Evolutionary conservation across 257 asterid genomes (phyloP), one percentile per base, ranked within the genome.

Genomic region (Perilla frutescens): DNA sequence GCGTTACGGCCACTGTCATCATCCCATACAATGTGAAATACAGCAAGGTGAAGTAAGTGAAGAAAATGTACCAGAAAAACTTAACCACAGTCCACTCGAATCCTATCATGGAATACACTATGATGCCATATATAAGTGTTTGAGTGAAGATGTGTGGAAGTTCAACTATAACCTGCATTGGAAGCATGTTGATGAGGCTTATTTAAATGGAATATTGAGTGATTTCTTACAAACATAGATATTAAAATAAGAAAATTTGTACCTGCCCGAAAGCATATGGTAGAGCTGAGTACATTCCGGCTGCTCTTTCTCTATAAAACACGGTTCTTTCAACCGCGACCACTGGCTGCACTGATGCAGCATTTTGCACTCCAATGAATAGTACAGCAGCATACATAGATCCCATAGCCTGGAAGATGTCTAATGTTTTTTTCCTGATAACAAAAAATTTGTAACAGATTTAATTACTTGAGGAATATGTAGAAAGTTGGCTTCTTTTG

Each of bases 221-320:
- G 10, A 12, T 11, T 31, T 14, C n/a, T 53, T 53, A 56, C 14
- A 26, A 56, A 20, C n/a, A 56, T 20, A 20, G 26, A 20, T 20
- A 20, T 20, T 20, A 56, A 9, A 29, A 29, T n/a, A 20, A n/a
- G 5, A 14, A 36, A 32, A 34, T 32, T 20, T 4, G 3, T 75
- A 85, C 95, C 86, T 89, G 97, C 57, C 84, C 90, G 40, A 84
- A 83, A 6, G 96, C 93, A 81, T 91, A 89, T 3, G 97, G 84
- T 39, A 89, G 60, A 76, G 97, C 86, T 1, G 96, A 85, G 69
- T 86, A 91, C 96, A 89, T 89, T 58, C 97, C 96, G 2, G 95
- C 93, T 1, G 91, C 97, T 74, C 88, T 81, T 81, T 92, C 96
- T 77, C 96, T 81, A 43, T 92, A 92, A 62, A 88, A 90, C 3